These are phyloP conservation scores for Leccinum uliginosum DNA, from an alignment of 768 basidiomycete species.

Conservation along the genomic window DNA sequence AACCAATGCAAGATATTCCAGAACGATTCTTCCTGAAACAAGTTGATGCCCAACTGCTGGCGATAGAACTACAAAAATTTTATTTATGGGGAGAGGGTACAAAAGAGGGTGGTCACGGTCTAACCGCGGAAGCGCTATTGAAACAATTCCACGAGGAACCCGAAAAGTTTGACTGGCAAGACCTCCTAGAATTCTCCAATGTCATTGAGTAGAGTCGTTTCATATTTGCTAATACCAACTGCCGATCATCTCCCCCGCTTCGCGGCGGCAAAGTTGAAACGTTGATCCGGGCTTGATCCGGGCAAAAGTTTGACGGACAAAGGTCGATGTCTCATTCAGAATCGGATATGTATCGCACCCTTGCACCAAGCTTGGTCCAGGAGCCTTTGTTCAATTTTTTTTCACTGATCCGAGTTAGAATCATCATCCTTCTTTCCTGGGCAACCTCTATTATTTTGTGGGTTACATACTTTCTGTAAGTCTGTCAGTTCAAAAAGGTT, in stretches of 20 bases:
- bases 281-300: neutral
- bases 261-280: no score
- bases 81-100: slow-evolving; percentile 58
- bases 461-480: no score
- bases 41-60: slow-evolving; percentile 79
- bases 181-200: slow-evolving; percentile 50
- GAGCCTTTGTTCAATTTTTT: no score
- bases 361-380: neutral
- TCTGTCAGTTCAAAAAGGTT: no score
- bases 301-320: neutral
- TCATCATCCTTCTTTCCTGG: no score
- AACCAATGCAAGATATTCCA: slow-evolving; percentile 26
- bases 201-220: neutral
- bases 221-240: neutral
- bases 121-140: slow-evolving; percentile 42
- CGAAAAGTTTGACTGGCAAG: slow-evolving; percentile 77
- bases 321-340: neutral
- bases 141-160: slow-evolving; percentile 75
- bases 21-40: slow-evolving; percentile 60
- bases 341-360: neutral
- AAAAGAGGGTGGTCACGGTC: slow-evolving; percentile 5
- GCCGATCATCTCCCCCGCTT: neutral
- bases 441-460: no score
- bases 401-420: no score
- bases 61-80: slow-evolving; percentile 79